Evolutionary conservation across 2,329 filamentous ascomycete species (phyloP).

Genomic region (Ophiocordyceps australis): DNA sequence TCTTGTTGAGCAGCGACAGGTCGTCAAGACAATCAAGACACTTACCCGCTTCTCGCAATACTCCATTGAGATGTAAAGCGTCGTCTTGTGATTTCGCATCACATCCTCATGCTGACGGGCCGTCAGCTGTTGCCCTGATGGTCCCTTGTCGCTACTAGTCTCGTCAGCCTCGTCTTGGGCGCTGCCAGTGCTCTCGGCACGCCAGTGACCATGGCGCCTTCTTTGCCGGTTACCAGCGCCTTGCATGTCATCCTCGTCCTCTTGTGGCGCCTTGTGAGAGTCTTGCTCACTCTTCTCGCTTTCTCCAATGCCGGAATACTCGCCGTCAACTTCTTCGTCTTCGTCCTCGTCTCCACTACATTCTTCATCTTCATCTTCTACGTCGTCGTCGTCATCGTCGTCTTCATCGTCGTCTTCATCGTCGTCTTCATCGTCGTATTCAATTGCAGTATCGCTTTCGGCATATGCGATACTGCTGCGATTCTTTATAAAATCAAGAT

Average conservation of each 20-base stretch:
- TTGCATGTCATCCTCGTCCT: too few species aligned
- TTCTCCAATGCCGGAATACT: too few species aligned
- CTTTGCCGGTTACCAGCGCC: too few species aligned
- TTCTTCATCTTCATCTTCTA: conserved; percentile 23
- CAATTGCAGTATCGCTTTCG: too few species aligned
- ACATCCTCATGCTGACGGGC: not conserved
- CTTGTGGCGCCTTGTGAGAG: too few species aligned
- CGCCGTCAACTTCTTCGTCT: conserved; percentile 26
- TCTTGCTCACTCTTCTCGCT: too few species aligned
- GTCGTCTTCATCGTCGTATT: conserved; percentile 30
- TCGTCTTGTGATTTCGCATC: conserved; percentile 39
- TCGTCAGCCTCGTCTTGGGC: conserved; percentile 14
- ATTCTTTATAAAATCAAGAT: conserved; percentile 42
- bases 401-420: conserved; percentile 28
- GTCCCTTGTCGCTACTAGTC: conserved; percentile 9
- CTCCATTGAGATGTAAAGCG: conserved; percentile 97
- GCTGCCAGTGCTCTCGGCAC: too few species aligned
- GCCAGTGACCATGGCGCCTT: too few species aligned
- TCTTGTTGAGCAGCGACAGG: too few species aligned
- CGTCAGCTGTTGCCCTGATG: conserved; percentile 1
- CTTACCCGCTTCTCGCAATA: conserved; percentile 79
- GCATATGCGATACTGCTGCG: too few species aligned
- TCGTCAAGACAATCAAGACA: conserved; percentile 3
- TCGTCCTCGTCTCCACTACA: conserved; percentile 25
- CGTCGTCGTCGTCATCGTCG: conserved; percentile 25